phyloP scores from a whole-genome alignment of 768 basidiomycete genomes.

The Kwoniella botswanensis region DNA sequence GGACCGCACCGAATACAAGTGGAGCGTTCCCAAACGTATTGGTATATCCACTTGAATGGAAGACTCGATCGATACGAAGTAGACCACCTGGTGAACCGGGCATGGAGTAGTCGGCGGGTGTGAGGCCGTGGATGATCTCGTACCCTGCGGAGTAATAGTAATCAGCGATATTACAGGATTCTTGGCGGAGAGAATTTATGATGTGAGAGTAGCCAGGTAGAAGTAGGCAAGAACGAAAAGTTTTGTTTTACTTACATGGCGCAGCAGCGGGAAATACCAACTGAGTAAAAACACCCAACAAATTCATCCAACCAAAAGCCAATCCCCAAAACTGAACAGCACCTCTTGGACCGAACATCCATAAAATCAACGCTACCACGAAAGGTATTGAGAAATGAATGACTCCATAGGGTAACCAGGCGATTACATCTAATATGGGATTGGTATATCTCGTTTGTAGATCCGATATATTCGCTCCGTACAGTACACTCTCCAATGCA shows the following conservation, averaged over 20 bases:
- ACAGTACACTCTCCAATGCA: constrained; percentile 90
- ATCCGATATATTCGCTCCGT: constrained; percentile 97
- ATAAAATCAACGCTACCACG: constrained; percentile 79
- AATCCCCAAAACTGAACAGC: constrained; percentile 81
- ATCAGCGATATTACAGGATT: constrained; percentile 1
- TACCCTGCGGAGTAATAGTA: constrained; percentile 67
- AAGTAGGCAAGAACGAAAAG: neutral
- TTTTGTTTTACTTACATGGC: constrained; percentile 63
- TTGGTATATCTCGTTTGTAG: constrained; percentile 94
- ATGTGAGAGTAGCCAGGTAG: neutral
- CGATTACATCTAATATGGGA: constrained; percentile 85
- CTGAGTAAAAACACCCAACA: constrained; percentile 83
- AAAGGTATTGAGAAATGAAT: constrained; percentile 87
- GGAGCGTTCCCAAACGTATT: constrained; percentile 82
- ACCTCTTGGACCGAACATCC: constrained; percentile 84
- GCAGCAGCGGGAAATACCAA: constrained; percentile 89
- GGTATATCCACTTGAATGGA: constrained; percentile 77
- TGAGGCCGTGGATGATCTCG: constrained; percentile 93
- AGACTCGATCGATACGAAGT: constrained; percentile 85
- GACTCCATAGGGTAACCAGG: constrained; percentile 97
- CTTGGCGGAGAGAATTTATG: constrained; percentile 45
- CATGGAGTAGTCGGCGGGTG: constrained; percentile 90
- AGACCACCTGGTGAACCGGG: constrained; percentile 92
- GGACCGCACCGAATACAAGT: constrained; percentile 95
- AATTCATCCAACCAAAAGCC: constrained; percentile 91